Conservation (phyloP, 306 rosid genomes). For the Ormosia emarginata region DNA sequence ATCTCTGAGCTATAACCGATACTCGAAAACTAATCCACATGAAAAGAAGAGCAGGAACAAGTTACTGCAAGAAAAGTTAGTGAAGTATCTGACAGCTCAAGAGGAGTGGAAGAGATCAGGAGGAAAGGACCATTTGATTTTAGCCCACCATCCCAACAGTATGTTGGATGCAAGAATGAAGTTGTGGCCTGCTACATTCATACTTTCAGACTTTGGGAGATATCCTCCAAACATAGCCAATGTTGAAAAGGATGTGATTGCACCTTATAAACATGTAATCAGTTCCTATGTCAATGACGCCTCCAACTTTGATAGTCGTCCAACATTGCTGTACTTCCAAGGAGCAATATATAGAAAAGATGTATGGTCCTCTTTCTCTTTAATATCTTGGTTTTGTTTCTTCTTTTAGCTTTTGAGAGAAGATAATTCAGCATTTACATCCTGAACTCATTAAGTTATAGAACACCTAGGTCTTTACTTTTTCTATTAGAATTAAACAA, state of each 20-base stretch:
- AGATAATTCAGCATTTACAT: background rate
- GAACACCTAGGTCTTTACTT: background rate
- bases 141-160: constrained; percentile 91
- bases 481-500: background rate
- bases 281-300: constrained; percentile 49
- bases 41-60: constrained; percentile 44
- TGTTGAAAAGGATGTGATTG: constrained; percentile 78
- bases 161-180: constrained; percentile 61
- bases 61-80: constrained; percentile 53
- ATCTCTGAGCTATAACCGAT: constrained; percentile 61
- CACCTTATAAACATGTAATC: constrained; percentile 73
- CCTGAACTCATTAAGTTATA: background rate
- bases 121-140: constrained; percentile 70
- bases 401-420: background rate
- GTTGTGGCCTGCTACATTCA: constrained; percentile 72
- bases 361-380: constrained; percentile 43
- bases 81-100: constrained; percentile 47
- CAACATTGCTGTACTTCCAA: constrained; percentile 68
- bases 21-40: constrained; percentile 30
- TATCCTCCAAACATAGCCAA: constrained; percentile 69
- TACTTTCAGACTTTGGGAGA: constrained; percentile 83
- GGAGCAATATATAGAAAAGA: constrained; percentile 89
- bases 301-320: constrained; percentile 57
- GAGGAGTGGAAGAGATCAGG: constrained; percentile 70
- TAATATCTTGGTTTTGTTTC: background rate